Conservation (phyloP, 768 basidiomycete species). For the Neoboletus magnificus region DNA sequence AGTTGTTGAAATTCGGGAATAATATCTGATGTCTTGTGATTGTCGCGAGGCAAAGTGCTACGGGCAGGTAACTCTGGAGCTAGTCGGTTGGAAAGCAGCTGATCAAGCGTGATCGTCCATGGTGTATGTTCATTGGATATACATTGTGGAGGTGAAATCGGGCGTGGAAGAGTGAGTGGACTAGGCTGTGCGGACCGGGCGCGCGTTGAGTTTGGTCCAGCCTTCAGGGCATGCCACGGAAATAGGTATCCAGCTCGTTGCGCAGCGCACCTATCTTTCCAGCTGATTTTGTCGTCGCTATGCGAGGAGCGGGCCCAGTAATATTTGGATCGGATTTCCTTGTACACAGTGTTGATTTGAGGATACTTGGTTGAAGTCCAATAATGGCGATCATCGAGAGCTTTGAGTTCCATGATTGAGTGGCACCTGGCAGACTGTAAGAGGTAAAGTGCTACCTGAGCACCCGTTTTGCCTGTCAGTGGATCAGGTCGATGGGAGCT, state of each 20-base stretch:
- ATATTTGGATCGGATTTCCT: background rate
- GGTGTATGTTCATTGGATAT: background rate
- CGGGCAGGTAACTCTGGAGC: background rate
- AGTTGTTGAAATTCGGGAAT: background rate
- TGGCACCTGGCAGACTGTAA: too few species aligned
- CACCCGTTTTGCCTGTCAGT: too few species aligned
- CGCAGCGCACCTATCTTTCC: too few species aligned
- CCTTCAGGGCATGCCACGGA: background rate
- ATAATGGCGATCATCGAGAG: too few species aligned
- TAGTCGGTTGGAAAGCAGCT: background rate
- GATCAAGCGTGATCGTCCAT: background rate
- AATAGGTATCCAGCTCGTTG: background rate
- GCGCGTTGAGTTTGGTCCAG: too few species aligned
- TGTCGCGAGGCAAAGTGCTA: background rate
- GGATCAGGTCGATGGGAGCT: too few species aligned
- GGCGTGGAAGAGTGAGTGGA: background rate
- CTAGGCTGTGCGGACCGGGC: background rate
- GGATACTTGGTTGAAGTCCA: background rate
- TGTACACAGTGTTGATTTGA: background rate
- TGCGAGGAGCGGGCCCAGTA: too few species aligned
- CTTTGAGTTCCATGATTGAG: too few species aligned
- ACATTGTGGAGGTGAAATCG: too few species aligned
- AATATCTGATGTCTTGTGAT: background rate
- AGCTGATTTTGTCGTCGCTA: too few species aligned
- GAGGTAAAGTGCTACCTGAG: too few species aligned